phyloP scores from a whole-genome alignment of 805 yeast species.

The Myxozyma nipponensis region DNA sequence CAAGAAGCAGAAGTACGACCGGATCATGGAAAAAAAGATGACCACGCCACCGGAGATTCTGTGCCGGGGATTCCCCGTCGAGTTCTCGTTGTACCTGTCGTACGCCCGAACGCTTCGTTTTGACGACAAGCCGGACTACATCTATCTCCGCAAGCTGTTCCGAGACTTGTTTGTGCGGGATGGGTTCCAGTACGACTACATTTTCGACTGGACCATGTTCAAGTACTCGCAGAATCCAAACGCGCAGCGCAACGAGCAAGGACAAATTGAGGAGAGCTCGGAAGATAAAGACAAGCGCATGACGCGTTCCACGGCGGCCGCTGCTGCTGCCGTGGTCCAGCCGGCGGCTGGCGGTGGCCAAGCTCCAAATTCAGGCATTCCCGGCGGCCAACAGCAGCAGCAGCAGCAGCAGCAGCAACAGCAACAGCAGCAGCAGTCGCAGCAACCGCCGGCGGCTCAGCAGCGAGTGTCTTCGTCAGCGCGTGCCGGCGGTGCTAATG shows the following conservation, averaged over 20 bases:
- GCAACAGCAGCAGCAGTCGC: no score
- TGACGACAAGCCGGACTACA: conserved; percentile 95
- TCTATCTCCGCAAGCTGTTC: conserved; percentile 79
- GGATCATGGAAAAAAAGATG: conserved; percentile 92
- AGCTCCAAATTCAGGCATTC: background rate
- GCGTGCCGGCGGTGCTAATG: background rate
- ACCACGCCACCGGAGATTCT: conserved; percentile 80
- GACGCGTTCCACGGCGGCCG: conserved; percentile 7
- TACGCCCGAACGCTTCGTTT: conserved; percentile 87
- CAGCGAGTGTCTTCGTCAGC: background rate
- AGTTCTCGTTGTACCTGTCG: conserved; percentile 80
- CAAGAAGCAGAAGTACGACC: conserved; percentile 93
- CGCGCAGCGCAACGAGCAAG: background rate
- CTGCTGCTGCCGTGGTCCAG: conserved; percentile 5
- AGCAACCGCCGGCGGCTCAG: no score
- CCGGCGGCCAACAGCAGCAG: no score
- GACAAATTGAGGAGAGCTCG: background rate
- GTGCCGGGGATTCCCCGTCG: conserved; percentile 88
- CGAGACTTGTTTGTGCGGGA: conserved; percentile 85
- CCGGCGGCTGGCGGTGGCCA: background rate
- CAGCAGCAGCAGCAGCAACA: no score
- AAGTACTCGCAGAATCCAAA: conserved; percentile 47
- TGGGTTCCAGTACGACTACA: conserved; percentile 86
- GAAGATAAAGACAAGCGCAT: conserved; percentile 12
- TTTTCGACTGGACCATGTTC: conserved; percentile 94